Evolutionary conservation across 106 monocot genomes (phyloP), one percentile per base, ranked within the genome.

Genomic region (Apostasia shenzhenica): DNA sequence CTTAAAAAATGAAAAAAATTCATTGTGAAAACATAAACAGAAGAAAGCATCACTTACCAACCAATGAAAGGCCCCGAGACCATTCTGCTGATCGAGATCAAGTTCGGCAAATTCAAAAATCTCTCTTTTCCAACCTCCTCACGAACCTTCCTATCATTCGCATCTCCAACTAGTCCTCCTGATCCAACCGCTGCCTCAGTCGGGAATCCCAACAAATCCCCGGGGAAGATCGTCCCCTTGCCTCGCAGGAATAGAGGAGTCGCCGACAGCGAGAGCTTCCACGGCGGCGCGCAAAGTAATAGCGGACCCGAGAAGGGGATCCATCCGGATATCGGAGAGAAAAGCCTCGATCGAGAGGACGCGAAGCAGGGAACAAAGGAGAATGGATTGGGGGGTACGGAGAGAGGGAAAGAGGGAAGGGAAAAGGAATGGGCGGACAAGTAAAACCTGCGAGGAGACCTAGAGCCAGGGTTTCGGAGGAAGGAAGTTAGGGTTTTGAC

Each of bases 21-120:
- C 26, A 26, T 26, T 26, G 26, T 26, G 26, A 26, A 26, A 26
- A 26, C 26, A 26, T 26, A 26, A 26, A 26, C 26, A 45, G 55
- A 55, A 39, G 6, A n/a, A 57, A n/a, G 37, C 10, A 69, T 62
- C 9, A 54, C 85, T 5, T 73, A 99, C 97, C 89, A 99, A 14
- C 87, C 97, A 64, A 99, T 83, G 12, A 93, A 65, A 51, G 97
- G 97, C 8, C 97, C 97, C 0, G 97, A 99, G 4, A 83, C 76
- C 85, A 90, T 82, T 42, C 97, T 73, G 49, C 92, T 72, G 52
- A 99, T 90, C 41, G 92, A 92, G 14, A 99, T 80, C 83, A 90
- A 75, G 81, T 99, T 99, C 5, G 97, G 97, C 55, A 92, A 61
- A 79, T 99, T 99, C 71, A 89, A 54, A 58, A 92, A 79, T 58